A percentile compares a stretch with the other conserved stretches of the same genome.
Evolutionary conservation across 164 flowering plant genomes (phyloP).

Genomic region (Tetrastigma voinierianum): DNA sequence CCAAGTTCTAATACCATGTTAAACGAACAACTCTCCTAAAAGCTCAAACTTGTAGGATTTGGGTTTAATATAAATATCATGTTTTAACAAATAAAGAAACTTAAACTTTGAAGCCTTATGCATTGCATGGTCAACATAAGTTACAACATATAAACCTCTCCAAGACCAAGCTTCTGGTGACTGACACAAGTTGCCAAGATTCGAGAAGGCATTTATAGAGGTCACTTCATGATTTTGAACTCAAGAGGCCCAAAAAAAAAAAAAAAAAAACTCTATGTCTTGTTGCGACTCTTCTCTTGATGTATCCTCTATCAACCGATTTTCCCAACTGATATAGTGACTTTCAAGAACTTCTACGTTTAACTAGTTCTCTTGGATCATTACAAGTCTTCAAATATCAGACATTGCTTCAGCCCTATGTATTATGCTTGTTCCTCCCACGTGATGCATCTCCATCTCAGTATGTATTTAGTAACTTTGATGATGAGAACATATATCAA

Average conservation of each 20-base stretch:
- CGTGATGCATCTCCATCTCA: slow-evolving; percentile 21
- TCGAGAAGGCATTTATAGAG: no score
- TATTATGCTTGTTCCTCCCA: slow-evolving; percentile 45
- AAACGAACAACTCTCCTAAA: no score
- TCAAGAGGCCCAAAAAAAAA: neutral
- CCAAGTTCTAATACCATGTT: no score
- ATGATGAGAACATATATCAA: slow-evolving; percentile 60
- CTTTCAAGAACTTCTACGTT: slow-evolving; percentile 30
- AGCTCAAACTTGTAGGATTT: no score
- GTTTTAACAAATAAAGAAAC: no score
- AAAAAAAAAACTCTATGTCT: neutral
- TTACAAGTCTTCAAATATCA: slow-evolving; percentile 52
- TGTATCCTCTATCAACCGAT: slow-evolving; percentile 33
- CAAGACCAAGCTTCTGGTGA: no score
- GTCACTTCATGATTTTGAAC: neutral
- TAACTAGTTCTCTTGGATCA: slow-evolving; percentile 51
- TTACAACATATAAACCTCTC: no score
- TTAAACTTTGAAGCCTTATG: neutral
- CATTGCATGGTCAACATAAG: neutral
- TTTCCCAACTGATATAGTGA: slow-evolving; percentile 34
- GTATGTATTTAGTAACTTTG: slow-evolving; percentile 52
- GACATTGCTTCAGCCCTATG: slow-evolving; percentile 62
- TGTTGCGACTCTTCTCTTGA: slow-evolving; percentile 17
- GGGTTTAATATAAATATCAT: no score
- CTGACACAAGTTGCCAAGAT: no score